phyloP scores from a whole-genome alignment of 352 stramenopile genomes.

The Peronospora tabacina region DNA sequence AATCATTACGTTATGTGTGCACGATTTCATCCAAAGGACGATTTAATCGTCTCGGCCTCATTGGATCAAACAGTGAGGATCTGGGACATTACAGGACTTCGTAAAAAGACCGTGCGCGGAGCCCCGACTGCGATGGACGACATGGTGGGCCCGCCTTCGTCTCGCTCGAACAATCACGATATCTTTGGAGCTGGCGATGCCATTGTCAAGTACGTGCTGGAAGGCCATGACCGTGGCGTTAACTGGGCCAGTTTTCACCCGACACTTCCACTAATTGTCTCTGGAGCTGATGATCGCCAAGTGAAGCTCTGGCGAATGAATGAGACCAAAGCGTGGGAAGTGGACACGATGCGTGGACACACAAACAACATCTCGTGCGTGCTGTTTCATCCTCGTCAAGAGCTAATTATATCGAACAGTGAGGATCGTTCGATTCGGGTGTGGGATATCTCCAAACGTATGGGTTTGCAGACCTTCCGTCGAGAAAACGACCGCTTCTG shows the following conservation, averaged over 20 bases:
- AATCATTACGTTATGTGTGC: constrained; percentile 99
- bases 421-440: constrained; percentile 99
- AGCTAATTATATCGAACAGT: constrained; percentile 99
- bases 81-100: constrained; percentile 98
- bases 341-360: constrained; percentile 99
- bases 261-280: constrained; percentile 96
- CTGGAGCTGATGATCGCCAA: constrained; percentile 97
- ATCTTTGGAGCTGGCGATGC: constrained; percentile 98
- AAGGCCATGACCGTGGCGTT: constrained; percentile 98
- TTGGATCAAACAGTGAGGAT: constrained; percentile 98
- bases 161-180: constrained; percentile 82
- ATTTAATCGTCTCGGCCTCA: constrained; percentile 98
- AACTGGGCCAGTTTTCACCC: constrained; percentile 99
- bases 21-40: constrained; percentile 98
- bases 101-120: constrained; percentile 96
- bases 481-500: constrained; percentile 99
- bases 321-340: constrained; percentile 99
- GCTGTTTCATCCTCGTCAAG: constrained; percentile 98
- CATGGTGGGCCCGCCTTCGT: constrained; percentile 34
- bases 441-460: constrained; percentile 98
- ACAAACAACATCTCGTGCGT: constrained; percentile 99
- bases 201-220: constrained; percentile 99
- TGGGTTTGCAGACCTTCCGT: constrained; percentile 98
- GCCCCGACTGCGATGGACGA: constrained; percentile 77
- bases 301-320: constrained; percentile 99